Conservation (phyloP, 495 filamentous ascomycete genomes). For the Haplographium delicatum region DNA sequence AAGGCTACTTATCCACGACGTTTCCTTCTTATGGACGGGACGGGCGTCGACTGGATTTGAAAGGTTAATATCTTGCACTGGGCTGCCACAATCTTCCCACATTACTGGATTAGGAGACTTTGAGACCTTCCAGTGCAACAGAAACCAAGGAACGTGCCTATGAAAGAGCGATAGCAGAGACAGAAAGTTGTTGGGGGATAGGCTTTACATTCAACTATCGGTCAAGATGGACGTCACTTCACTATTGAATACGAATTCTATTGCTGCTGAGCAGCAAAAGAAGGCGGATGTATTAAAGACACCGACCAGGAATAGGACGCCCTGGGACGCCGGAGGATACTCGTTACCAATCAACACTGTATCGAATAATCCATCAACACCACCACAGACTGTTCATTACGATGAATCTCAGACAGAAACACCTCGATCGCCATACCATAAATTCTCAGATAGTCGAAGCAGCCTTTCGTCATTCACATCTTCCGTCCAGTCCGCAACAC, state of each 20-base stretch:
- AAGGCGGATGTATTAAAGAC: conserved; percentile 14
- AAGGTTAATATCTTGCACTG: conserved; percentile 10
- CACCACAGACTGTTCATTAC: conserved; percentile 1
- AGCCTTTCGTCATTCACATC: conserved; percentile 26
- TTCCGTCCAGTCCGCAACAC: conserved; percentile 19
- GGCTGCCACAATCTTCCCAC: background rate
- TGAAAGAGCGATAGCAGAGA: background rate
- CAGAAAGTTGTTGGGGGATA: conserved; percentile 1
- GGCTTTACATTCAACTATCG: background rate
- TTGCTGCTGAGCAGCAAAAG: conserved; percentile 21
- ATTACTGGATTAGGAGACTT: background rate
- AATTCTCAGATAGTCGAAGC: conserved; percentile 23
- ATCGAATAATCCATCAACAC: conserved; percentile 4
- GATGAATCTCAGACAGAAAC: conserved; percentile 12
- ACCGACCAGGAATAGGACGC: conserved; percentile 34
- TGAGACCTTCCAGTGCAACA: no score
- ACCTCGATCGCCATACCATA: conserved; percentile 17
- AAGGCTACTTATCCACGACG: conserved; percentile 19
- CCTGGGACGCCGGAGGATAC: conserved; percentile 40
- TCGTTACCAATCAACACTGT: conserved; percentile 19
- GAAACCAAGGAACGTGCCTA: background rate
- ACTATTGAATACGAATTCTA: conserved; percentile 21
- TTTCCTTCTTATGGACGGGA: conserved; percentile 10
- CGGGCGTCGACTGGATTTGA: background rate
- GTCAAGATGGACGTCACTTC: conserved; percentile 27